Percentiles rank a stretch among this genome's conserved stretches.
These are phyloP conservation scores for Athelia sp. DNA, from an alignment of 1,284 basidiomycete species.

Conservation along the genomic window DNA sequence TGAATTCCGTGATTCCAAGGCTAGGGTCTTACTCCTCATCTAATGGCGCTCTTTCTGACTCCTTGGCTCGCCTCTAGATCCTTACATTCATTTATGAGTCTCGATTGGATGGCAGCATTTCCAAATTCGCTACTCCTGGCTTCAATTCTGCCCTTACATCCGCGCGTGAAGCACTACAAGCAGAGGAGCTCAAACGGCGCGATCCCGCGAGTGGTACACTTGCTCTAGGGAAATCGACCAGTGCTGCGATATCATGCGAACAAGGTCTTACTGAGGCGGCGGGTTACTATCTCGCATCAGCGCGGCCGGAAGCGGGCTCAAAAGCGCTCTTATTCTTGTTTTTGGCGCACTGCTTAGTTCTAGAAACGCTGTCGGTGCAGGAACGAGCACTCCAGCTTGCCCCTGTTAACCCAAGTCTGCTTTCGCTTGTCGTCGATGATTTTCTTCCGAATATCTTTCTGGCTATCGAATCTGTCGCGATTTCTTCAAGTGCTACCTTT, in stretches of 20 bases:
- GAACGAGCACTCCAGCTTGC: conserved; percentile 35
- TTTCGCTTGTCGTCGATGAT: conserved; percentile 18
- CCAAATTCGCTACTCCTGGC: conserved; percentile 4
- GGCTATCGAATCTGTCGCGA: conserved; percentile 20
- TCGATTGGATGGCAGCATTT: conserved; percentile 16
- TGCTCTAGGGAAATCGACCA: background rate
- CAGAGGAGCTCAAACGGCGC: background rate
- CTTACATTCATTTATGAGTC: conserved; percentile 42
- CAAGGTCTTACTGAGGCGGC: conserved; percentile 8
- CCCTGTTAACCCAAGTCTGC: conserved; percentile 24
- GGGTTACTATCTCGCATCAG: conserved; percentile 1
- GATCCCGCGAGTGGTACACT: background rate
- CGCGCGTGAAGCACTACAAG: conserved; percentile 9
- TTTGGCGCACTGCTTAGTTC: conserved; percentile 35
- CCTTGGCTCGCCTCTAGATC: conserved; percentile 30
- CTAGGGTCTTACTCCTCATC: conserved; percentile 15
- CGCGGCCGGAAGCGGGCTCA: background rate
- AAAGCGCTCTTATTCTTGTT: conserved; percentile 30
- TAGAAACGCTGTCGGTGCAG: conserved; percentile 35
- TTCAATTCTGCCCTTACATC: conserved; percentile 7
- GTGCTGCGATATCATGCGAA: background rate
- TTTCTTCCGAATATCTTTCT: conserved; percentile 38
- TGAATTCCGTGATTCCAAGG: conserved; percentile 62
- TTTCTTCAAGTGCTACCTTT: conserved; percentile 18
- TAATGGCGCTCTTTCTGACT: background rate